Base-by-base conservation (phyloP, 495 filamentous ascomycete species). In the Penicillium canariense region DNA sequence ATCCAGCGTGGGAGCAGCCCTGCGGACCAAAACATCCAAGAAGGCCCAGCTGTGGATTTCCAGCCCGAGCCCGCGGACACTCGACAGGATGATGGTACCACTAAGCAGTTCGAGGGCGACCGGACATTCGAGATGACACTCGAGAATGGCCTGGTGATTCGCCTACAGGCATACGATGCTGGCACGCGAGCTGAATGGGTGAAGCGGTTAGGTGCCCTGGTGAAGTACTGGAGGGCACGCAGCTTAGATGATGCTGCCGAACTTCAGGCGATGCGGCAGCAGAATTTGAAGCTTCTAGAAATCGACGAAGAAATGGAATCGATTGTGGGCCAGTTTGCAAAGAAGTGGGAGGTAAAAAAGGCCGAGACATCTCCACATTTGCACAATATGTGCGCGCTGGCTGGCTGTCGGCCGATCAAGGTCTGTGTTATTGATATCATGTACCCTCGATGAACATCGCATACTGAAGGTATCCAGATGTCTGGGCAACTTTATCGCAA, bases 241-340 rank as follows among this genome's bases (percentile, higher is more conserved):
- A 69, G 71, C 14, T 70, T 70, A 18, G 73, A 75, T 15, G 87
- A 90, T 64, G 73, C 82, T 36, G 68, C 65, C 1, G 75, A 85
- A 38, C 72, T 83, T 38, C 83, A 84, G 53, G 67, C 62, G 20
- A 77, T 83, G 3, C 80, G 86, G 5, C 67, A 74, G 42, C 69
- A 70, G n/a, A 90, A 90, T 48, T 72, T 88, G 20, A 69, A 79
- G n/a, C 65, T 79, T 14, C 70, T 90, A 32, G 77, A 80, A 40
- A 85, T 90, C 45, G 87, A 90, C 56, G 87, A 90, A 60, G 81
- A 86, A 52, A 77, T 81, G 62, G 87, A 90, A 66, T 84, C 87
- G 2, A 66, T 79, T 28, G 64, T 90, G 17, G 87, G 87, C 10
- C 85, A 87, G 58, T 87, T 83, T 60, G 86, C 83, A 0, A 68